A percentile compares a stretch with the other conserved stretches of the same genome.
Evolutionary conservation across 1,284 basidiomycete genomes (phyloP).

Genomic region (Austroboletus novae-zelandiae): DNA sequence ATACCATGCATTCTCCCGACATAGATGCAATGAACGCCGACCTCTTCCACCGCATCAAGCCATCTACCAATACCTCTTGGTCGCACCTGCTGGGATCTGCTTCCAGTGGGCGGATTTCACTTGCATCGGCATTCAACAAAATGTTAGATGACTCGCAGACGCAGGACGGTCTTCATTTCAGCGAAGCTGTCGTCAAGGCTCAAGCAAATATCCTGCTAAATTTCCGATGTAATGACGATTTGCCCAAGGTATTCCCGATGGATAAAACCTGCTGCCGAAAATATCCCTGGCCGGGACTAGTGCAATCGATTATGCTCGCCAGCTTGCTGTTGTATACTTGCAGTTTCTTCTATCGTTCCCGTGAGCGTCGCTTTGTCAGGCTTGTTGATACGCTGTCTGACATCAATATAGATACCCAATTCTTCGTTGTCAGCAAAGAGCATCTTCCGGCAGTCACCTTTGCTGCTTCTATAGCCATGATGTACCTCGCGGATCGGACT

Average conservation of each 20-base stretch:
- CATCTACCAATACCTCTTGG: constrained; percentile 34
- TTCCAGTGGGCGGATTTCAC: constrained; percentile 44
- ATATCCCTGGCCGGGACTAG: constrained; percentile 65
- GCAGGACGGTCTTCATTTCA: constrained; percentile 82
- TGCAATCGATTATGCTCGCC: constrained; percentile 61
- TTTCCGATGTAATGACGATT: constrained; percentile 72
- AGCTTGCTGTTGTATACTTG: constrained; percentile 26
- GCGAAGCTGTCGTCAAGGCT: constrained; percentile 56
- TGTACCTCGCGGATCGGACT: constrained; percentile 79
- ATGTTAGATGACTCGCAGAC: constrained; percentile 75
- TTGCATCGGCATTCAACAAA: constrained; percentile 76
- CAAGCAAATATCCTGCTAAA: constrained; percentile 84
- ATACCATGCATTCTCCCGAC: constrained; percentile 70
- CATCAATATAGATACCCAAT: constrained; percentile 26
- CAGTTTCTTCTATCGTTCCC: constrained; percentile 10
- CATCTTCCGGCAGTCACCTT: constrained; percentile 55
- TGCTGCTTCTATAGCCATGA: constrained; percentile 61
- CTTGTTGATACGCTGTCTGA: constrained; percentile 10
- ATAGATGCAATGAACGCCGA: constrained; percentile 89
- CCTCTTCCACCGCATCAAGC: constrained; percentile 65
- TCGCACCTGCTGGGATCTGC: constrained; percentile 25
- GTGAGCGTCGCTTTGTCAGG: constrained; percentile 16
- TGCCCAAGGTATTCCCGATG: constrained; percentile 68
- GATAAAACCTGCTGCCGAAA: constrained; percentile 82
- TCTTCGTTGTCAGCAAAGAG: constrained; percentile 22